phyloP scores from a whole-genome alignment of 805 yeast species.

The Candida michaelii region DNA sequence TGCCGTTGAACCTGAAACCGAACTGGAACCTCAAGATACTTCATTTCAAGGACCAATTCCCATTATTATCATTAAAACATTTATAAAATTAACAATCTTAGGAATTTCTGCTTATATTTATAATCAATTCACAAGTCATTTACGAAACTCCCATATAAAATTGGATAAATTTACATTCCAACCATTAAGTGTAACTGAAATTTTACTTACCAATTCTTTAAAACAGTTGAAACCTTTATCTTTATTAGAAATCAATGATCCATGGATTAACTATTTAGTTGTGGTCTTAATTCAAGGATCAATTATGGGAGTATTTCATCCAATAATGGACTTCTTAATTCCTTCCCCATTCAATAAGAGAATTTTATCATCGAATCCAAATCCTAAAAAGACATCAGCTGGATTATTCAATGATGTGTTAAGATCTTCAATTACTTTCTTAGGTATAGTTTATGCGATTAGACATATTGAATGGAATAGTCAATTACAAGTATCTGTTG shows the following conservation, averaged over 20 bases:
- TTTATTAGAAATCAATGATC: neutral
- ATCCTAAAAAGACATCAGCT: conserved; percentile 18
- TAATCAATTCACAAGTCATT: conserved; percentile 51
- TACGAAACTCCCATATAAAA: conserved; percentile 50
- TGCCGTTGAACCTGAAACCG: neutral
- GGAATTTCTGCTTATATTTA: conserved; percentile 52
- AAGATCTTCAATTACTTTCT: conserved; percentile 54
- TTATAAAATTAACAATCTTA: conserved; percentile 24
- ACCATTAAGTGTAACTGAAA: conserved; percentile 39
- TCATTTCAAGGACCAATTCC: conserved; percentile 10
- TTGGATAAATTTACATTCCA: conserved; percentile 37
- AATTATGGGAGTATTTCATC: conserved; percentile 55
- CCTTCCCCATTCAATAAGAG: conserved; percentile 31
- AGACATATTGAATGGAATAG: conserved; percentile 70
- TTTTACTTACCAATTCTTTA: conserved; percentile 26
- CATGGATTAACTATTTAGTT: conserved; percentile 10
- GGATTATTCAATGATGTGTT: conserved; percentile 37
- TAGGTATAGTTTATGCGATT: conserved; percentile 72
- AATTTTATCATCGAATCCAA: conserved; percentile 38
- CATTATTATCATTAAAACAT: conserved; percentile 6
- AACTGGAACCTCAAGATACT: neutral
- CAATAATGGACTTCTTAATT: conserved; percentile 38
- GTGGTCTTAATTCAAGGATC: conserved; percentile 51
- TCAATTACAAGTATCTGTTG: conserved; percentile 59
- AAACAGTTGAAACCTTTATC: conserved; percentile 21